These are phyloP conservation scores for Helotiales sp. DNA, from an alignment of 2,329 filamentous ascomycete genomes.

Conservation along the genomic window DNA sequence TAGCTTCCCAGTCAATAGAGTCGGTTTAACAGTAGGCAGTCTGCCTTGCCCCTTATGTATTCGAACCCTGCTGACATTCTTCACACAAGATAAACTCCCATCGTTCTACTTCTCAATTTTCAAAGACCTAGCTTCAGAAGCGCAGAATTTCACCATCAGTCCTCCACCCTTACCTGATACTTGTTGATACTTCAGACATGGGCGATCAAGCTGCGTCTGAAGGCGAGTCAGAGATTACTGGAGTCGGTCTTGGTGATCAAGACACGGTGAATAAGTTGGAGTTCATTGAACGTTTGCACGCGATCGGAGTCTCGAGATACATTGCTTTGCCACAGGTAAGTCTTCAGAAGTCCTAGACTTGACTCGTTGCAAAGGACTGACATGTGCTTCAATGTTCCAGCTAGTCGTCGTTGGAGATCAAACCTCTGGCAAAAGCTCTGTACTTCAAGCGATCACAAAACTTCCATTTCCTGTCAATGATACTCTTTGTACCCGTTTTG, in stretches of 20 bases:
- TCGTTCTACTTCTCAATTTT: no score
- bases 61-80: no score
- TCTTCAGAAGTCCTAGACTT: neutral
- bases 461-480: slow-evolving; percentile 47
- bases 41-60: no score
- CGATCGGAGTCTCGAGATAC: slow-evolving; percentile 15
- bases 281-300: slow-evolving; percentile 14
- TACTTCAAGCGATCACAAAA: slow-evolving; percentile 43
- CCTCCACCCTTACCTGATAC: no score
- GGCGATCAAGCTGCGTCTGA: neutral
- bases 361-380: neutral
- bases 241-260: neutral
- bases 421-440: slow-evolving; percentile 40
- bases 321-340: slow-evolving; percentile 16
- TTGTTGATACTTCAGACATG: neutral
- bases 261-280: slow-evolving; percentile 9
- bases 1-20: no score
- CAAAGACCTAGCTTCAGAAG: no score
- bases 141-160: no score
- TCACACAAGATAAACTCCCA: no score
- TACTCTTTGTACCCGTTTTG: slow-evolving; percentile 49
- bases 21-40: no score
- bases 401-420: slow-evolving; percentile 47
- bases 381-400: neutral
- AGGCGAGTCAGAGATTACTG: neutral